Percentiles rank a stretch among this genome's conserved stretches.
These are phyloP conservation scores for Entoloma clypeatum DNA, from an alignment of 1,284 basidiomycete species.

Conservation along the genomic window DNA sequence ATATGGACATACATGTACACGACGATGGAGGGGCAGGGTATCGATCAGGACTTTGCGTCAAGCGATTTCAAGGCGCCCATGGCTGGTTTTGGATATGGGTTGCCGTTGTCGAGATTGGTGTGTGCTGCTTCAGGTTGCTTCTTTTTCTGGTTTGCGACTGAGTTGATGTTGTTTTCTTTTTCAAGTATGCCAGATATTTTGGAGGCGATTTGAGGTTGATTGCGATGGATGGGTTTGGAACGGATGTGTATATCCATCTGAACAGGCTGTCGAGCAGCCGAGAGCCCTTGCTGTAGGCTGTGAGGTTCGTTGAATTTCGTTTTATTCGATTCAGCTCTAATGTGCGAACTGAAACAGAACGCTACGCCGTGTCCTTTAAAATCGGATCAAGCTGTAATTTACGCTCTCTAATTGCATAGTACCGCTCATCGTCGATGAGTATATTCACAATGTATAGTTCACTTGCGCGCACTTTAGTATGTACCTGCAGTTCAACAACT, in stretches of 20 bases:
- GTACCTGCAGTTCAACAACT: no score
- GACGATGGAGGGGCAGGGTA: conserved; percentile 88
- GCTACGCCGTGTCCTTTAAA: no score
- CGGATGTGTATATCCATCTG: conserved; percentile 88
- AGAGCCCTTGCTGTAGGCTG: conserved; percentile 69
- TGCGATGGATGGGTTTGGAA: conserved; percentile 96
- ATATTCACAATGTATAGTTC: no score
- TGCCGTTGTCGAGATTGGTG: conserved; percentile 87
- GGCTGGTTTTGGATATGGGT: conserved; percentile 96
- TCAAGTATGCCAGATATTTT: conserved; percentile 90
- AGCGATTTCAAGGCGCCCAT: conserved; percentile 98
- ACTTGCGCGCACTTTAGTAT: no score
- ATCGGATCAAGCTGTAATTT: no score
- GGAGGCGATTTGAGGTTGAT: conserved; percentile 96
- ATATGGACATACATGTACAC: conserved; percentile 99
- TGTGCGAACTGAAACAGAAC: no score
- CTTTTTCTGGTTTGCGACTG: background rate
- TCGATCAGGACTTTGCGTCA: conserved; percentile 85
- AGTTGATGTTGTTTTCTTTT: conserved; percentile 10
- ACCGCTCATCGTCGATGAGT: no score
- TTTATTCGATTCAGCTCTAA: no score
- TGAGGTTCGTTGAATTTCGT: no score
- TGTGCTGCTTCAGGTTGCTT: conserved; percentile 27
- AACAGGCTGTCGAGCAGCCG: conserved; percentile 82
- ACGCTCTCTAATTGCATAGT: no score